A percentile compares a stretch with the other conserved stretches of the same genome.
phyloP scores from a whole-genome alignment of 2,329 filamentous ascomycete species.

The Ascochyta rabiei region DNA sequence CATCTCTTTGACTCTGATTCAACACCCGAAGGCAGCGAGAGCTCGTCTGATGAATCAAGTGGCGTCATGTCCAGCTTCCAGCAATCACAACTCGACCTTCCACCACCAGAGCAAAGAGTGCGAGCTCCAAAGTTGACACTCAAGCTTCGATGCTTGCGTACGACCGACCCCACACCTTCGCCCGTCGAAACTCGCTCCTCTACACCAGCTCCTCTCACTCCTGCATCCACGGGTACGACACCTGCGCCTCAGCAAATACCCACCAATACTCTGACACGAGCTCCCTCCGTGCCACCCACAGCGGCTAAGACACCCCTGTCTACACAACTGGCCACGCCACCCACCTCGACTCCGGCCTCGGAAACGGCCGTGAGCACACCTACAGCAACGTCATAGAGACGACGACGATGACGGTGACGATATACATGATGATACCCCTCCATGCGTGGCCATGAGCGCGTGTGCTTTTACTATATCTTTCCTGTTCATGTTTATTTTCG shows the following conservation, averaged over 20 bases:
- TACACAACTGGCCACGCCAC: conserved; percentile 7
- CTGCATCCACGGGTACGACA: conserved; percentile 16
- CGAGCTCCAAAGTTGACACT: conserved; percentile 40
- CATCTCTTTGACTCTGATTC: conserved; percentile 53
- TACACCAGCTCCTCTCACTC: conserved; percentile 21
- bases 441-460: conserved; percentile 2
- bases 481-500: conserved; percentile 20
- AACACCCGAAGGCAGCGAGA: conserved; percentile 42
- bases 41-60: conserved; percentile 45
- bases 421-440: conserved; percentile 33
- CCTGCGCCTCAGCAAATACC: conserved; percentile 8
- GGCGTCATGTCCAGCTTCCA: conserved; percentile 34
- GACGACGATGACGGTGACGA: conserved; percentile 6
- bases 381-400: conserved; percentile 9
- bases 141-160: conserved; percentile 41
- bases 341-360: conserved; percentile 13
- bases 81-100: conserved; percentile 29
- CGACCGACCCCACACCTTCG: conserved; percentile 29
- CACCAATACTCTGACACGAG: not conserved
- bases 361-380: conserved; percentile 1
- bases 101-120: conserved; percentile 20
- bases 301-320: conserved; percentile 3
- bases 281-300: not conserved
- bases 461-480: conserved; percentile 7
- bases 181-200: conserved; percentile 25